Evolutionary conservation across 257 asterid species (phyloP), one percentile per base, ranked within the genome.

Genomic region (Fraxinus excelsior): DNA sequence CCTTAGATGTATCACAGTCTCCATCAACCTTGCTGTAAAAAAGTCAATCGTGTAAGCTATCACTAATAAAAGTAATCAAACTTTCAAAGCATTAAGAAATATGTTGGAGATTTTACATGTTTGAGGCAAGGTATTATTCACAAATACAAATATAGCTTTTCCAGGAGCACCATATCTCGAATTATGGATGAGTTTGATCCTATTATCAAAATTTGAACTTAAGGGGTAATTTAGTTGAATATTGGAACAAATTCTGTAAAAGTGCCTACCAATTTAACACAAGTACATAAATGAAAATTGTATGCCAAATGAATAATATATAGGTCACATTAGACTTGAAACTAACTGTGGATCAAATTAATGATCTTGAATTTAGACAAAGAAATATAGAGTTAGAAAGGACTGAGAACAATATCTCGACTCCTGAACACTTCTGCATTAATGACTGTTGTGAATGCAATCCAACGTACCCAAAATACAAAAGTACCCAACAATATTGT

Each of bases 61-160:
- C 23, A 18, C 14, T 53, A 42, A 28, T 21, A 79, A 16, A 53
- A 0, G 32, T 42, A 4, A 31, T 26, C 29, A n/a, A 34, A 34
- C 37, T 34, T 34, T 34, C 37, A 34, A 34, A 34, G 5, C 37
- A 34, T 34, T 75, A 78, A 28, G 79, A 69, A 53, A 74, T 70
- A 46, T 19, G 75, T 53, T 28, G 64, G 75, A 32, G 69, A 70
- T 26, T 21, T 71, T 90, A 94, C 98, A 86, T 77, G 97, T 94
- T 85, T 94, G 98, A 72, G 97, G 98, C 80, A 92, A 84, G 31
- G 98, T 94, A 79, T 91, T 84, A 74, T 88, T 83, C 71, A 94
- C 97, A n/a, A n/a, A 78, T 32, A 94, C 86, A 77, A 94, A 94
- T 29, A 94, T 91, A 74, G 98, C 97, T 85, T 91, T 94, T 78